These are phyloP conservation scores for Xylaria sp. DNA, from an alignment of 495 filamentous ascomycete genomes.

Conservation along the genomic window DNA sequence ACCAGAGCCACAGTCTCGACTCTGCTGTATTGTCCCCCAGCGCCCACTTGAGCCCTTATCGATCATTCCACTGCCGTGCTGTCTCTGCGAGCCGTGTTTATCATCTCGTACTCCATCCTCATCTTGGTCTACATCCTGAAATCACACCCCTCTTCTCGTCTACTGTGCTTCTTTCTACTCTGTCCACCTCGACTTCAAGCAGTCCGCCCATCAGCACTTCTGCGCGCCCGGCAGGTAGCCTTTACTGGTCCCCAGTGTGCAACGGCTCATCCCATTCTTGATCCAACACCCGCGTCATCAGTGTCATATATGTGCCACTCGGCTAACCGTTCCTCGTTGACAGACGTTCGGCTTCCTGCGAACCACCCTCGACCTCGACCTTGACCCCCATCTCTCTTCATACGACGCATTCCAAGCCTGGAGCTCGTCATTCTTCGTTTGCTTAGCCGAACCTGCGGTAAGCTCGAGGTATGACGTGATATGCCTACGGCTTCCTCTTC, in stretches of 20 bases:
- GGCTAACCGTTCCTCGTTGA: conserved; percentile 6
- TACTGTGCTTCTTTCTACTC: background rate
- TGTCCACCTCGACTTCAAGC: background rate
- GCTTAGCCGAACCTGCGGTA: conserved; percentile 38
- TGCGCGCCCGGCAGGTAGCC: background rate
- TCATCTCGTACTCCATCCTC: background rate
- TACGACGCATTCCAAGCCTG: conserved; percentile 18
- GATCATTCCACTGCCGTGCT: background rate
- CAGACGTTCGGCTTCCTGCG: background rate
- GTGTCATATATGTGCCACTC: background rate
- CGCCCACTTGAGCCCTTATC: background rate
- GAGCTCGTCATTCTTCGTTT: conserved; percentile 36
- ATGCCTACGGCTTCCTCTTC: conserved; percentile 40
- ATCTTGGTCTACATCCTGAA: background rate
- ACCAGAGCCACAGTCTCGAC: background rate
- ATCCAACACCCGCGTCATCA: background rate
- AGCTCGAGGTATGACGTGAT: conserved; percentile 46
- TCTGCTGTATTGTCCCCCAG: background rate
- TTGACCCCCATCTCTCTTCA: background rate
- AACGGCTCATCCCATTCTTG: background rate
- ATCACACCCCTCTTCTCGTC: background rate
- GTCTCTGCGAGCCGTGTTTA: background rate
- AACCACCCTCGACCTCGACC: background rate
- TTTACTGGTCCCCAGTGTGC: background rate
- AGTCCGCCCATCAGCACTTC: background rate